Conservation (phyloP, 164 flowering plant species). For the Brasenia schreberi region DNA sequence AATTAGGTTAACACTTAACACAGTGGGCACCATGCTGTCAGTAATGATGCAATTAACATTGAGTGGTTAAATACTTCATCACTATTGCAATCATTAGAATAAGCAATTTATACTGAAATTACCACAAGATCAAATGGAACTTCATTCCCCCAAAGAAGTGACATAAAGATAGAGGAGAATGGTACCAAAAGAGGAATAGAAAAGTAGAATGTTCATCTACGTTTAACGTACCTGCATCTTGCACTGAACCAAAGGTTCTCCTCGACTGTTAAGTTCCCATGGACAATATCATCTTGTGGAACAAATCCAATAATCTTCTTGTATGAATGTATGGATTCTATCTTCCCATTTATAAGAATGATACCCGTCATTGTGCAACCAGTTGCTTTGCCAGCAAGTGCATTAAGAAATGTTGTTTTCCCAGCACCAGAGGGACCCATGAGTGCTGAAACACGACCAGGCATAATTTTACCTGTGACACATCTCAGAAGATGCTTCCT, state of each 20-base stretch:
- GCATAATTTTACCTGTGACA: constrained; percentile 80
- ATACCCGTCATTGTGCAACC: constrained; percentile 60
- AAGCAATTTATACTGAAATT: too few species aligned
- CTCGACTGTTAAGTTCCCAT: constrained; percentile 95
- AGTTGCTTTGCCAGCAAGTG: constrained; percentile 70
- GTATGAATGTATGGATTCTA: constrained; percentile 68
- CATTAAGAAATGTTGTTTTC: constrained; percentile 96
- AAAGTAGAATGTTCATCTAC: neutral
- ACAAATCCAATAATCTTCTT: constrained; percentile 91
- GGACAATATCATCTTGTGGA: constrained; percentile 99
- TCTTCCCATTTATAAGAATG: constrained; percentile 74
- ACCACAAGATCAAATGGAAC: too few species aligned
- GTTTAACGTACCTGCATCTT: constrained; percentile 58
- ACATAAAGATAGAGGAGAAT: too few species aligned
- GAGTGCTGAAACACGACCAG: constrained; percentile 94
- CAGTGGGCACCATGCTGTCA: too few species aligned
- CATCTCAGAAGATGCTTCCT: constrained; percentile 66
- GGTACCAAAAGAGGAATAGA: neutral
- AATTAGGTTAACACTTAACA: too few species aligned
- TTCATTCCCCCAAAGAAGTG: neutral
- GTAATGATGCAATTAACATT: too few species aligned
- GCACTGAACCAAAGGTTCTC: constrained; percentile 98
- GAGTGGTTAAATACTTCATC: too few species aligned
- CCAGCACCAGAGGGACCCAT: constrained; percentile 99
- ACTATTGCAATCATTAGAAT: too few species aligned